These are phyloP conservation scores for Pseudocercospora eumusae DNA, from an alignment of 2,329 filamentous ascomycete genomes.

Conservation along the genomic window DNA sequence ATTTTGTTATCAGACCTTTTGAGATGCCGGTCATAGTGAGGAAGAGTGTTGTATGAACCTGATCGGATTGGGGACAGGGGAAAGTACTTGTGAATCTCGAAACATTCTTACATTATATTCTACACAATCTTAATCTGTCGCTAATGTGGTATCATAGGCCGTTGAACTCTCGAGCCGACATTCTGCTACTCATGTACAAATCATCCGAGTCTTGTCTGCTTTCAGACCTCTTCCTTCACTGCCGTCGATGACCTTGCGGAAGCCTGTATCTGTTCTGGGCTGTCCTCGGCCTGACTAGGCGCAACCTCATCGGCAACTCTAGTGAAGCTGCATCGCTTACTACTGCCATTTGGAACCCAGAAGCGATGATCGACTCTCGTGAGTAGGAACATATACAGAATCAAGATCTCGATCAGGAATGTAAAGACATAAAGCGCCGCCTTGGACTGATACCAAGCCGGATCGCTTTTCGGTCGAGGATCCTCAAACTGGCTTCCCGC, in stretches of 20 bases:
- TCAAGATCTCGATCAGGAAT: conserved; percentile 37
- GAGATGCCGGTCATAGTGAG: neutral
- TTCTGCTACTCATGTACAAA: neutral
- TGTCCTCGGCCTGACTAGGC: neutral
- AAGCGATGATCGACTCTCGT: conserved; percentile 35
- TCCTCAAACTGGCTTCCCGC: conserved; percentile 33
- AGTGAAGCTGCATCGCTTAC: conserved; percentile 24
- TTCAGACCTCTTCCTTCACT: neutral
- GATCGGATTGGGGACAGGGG: neutral
- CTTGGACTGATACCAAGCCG: conserved; percentile 38
- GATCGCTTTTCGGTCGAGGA: conserved; percentile 29
- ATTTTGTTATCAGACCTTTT: neutral
- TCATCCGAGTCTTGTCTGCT: neutral
- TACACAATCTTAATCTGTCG: neutral
- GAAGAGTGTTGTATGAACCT: neutral
- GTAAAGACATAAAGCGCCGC: conserved; percentile 36
- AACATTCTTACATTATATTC: neutral
- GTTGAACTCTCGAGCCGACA: neutral
- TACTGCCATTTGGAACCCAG: conserved; percentile 35
- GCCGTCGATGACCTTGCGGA: neutral
- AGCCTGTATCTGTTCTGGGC: neutral
- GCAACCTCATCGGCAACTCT: neutral
- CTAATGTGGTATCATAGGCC: neutral
- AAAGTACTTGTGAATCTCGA: too few relatives aligned
- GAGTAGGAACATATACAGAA: conserved; percentile 33